phyloP scores from a whole-genome alignment of 1,284 basidiomycete species.

The Cerrena zonata region DNA sequence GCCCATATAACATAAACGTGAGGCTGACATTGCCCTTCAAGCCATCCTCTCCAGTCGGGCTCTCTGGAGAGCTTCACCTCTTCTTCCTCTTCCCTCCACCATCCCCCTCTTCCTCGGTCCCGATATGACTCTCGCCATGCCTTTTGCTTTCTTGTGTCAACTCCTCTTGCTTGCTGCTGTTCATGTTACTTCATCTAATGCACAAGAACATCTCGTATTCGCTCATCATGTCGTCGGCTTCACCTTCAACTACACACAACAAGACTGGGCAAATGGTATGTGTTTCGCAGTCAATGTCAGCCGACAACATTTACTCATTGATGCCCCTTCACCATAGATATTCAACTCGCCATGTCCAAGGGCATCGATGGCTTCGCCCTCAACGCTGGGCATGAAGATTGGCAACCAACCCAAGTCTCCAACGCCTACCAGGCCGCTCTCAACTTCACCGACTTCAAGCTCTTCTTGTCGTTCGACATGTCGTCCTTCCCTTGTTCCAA shows the following conservation, averaged over 20 bases:
- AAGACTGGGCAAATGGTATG: slow-evolving; percentile 33
- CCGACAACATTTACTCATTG: background rate
- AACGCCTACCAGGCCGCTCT: slow-evolving; percentile 36
- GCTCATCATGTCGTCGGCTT: slow-evolving; percentile 37
- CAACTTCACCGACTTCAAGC: slow-evolving; percentile 35
- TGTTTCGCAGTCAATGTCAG: background rate
- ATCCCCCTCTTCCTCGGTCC: background rate
- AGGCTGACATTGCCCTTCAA: background rate
- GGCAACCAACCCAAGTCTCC: slow-evolving; percentile 42
- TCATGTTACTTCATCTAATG: background rate
- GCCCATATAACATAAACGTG: background rate
- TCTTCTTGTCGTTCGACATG: slow-evolving; percentile 60
- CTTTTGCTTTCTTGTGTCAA: background rate
- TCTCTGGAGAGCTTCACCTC: background rate
- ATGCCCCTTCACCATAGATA: slow-evolving; percentile 24
- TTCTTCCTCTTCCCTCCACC: background rate
- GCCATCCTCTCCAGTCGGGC: background rate
- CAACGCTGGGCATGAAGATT: slow-evolving; percentile 42
- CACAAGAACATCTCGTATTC: slow-evolving; percentile 16
- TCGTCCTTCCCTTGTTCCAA: slow-evolving; percentile 37
- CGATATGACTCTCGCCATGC: background rate
- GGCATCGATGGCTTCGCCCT: slow-evolving; percentile 41
- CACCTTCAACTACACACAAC: slow-evolving; percentile 32
- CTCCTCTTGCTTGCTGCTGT: background rate
- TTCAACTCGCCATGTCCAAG: slow-evolving; percentile 32